These are phyloP conservation scores for Vicia faba DNA, from an alignment of 306 rosid genomes.

Conservation along the genomic window DNA sequence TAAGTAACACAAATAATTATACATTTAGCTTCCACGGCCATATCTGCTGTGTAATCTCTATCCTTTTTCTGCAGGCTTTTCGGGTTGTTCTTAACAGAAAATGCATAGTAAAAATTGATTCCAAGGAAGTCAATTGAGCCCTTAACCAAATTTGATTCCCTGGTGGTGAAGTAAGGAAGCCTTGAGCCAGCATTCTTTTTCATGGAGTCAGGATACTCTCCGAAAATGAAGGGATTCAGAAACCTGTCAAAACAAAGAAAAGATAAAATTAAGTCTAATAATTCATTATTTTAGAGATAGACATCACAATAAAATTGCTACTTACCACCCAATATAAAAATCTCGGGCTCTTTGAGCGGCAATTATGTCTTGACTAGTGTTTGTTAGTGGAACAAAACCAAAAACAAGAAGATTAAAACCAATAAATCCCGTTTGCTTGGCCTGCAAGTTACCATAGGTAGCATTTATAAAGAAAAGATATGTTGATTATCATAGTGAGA, in stretches of 20 bases:
- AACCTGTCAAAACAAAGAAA: constrained; percentile 41
- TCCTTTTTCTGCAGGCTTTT: constrained; percentile 9
- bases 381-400: constrained; percentile 48
- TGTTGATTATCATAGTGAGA: neutral
- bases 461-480: neutral
- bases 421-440: constrained; percentile 54
- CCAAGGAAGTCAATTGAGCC: constrained; percentile 65
- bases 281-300: neutral
- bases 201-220: constrained; percentile 57
- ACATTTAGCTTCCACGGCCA: constrained; percentile 18
- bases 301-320: neutral
- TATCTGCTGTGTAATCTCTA: constrained; percentile 31
- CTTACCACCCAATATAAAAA: constrained; percentile 55
- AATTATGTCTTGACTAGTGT: constrained; percentile 43
- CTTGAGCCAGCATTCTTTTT: constrained; percentile 56
- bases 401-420: constrained; percentile 50
- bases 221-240: constrained; percentile 55
- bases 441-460: constrained; percentile 38
- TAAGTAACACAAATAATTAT: constrained; percentile 6
- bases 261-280: too few species aligned
- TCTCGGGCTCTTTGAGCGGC: constrained; percentile 57
- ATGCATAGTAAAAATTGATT: constrained; percentile 39
- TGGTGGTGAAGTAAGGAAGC: constrained; percentile 49
- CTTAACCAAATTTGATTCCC: constrained; percentile 48
- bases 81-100: constrained; percentile 36